A percentile compares a stretch with the other conserved stretches of the same genome.
phyloP scores from a whole-genome alignment of 116 monocot genomes.

The Trichopus zeylanicus region DNA sequence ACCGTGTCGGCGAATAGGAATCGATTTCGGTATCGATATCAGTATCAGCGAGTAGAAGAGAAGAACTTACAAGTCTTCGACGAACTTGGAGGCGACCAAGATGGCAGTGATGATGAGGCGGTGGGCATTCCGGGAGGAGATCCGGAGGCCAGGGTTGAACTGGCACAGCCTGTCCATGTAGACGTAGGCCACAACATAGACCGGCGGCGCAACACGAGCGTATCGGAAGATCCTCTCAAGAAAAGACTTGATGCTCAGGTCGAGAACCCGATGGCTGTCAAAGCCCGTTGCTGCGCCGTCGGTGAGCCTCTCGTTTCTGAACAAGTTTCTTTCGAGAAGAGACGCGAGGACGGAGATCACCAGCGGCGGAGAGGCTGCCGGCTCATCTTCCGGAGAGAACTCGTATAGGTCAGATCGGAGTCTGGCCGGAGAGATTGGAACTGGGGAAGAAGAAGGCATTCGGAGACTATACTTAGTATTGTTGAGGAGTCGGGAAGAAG shows the following conservation, averaged over 20 bases:
- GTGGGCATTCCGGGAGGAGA: conserved; percentile 37
- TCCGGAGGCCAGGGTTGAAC: conserved; percentile 22
- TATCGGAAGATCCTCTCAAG: conserved; percentile 61
- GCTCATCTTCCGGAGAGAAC: conserved; percentile 16
- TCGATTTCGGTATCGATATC: not conserved
- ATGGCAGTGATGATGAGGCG: conserved; percentile 51
- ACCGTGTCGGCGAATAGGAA: too few relatives aligned
- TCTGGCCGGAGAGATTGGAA: conserved; percentile 23
- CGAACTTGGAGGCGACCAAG: conserved; percentile 83
- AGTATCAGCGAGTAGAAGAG: not conserved
- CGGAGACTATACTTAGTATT: too few relatives aligned
- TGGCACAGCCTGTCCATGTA: conserved; percentile 65
- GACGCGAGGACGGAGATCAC: conserved; percentile 76
- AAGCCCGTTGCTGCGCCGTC: conserved; percentile 4
- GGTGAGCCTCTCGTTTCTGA: conserved; percentile 20
- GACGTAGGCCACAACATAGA: conserved; percentile 78
- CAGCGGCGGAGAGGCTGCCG: conserved; percentile 19
- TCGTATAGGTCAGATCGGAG: conserved; percentile 37
- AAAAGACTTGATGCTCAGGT: conserved; percentile 59
- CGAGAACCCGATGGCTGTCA: conserved; percentile 37
- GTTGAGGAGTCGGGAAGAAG: not conserved
- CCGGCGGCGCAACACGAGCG: conserved; percentile 43
- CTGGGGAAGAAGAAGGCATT: not conserved
- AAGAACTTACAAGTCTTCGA: conserved; percentile 56
- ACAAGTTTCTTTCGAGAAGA: conserved; percentile 47